These are phyloP conservation scores for Mallotus japonicus DNA, from an alignment of 441 rosid genomes.

Conservation along the genomic window DNA sequence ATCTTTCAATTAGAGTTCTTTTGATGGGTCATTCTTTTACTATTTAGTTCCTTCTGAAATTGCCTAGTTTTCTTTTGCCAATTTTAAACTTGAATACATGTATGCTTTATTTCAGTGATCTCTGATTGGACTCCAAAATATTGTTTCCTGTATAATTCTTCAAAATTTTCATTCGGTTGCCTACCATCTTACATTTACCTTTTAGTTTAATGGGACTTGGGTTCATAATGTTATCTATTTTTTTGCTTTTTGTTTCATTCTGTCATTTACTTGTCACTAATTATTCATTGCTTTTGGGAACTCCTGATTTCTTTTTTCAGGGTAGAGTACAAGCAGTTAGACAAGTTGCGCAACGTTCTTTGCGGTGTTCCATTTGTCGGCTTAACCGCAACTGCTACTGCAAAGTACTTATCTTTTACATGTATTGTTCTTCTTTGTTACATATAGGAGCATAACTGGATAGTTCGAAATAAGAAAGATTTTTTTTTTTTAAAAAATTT, in stretches of 20 bases:
- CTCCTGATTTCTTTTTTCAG: constrained; percentile 26
- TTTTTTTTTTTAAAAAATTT: not conserved
- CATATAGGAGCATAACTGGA: no score
- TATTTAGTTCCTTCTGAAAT: not conserved
- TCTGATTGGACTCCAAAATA: not conserved
- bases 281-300: constrained; percentile 1
- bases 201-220: not conserved
- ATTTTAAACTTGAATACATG: not conserved
- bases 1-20: not conserved
- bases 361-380: constrained; percentile 46
- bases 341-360: constrained; percentile 40
- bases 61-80: not conserved
- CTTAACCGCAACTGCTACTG: constrained; percentile 56
- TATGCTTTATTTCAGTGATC: not conserved
- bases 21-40: not conserved
- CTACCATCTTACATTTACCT: not conserved
- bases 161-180: not conserved
- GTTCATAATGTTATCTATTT: not conserved
- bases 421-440: not conserved
- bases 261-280: not conserved
- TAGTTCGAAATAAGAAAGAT: no score
- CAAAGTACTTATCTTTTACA: constrained; percentile 30
- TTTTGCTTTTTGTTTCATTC: not conserved
- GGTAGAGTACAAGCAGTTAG: constrained; percentile 49
- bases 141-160: not conserved